These are phyloP conservation scores for Cyberlindnera misumaiensis DNA, from an alignment of 805 yeast species.

Conservation along the genomic window DNA sequence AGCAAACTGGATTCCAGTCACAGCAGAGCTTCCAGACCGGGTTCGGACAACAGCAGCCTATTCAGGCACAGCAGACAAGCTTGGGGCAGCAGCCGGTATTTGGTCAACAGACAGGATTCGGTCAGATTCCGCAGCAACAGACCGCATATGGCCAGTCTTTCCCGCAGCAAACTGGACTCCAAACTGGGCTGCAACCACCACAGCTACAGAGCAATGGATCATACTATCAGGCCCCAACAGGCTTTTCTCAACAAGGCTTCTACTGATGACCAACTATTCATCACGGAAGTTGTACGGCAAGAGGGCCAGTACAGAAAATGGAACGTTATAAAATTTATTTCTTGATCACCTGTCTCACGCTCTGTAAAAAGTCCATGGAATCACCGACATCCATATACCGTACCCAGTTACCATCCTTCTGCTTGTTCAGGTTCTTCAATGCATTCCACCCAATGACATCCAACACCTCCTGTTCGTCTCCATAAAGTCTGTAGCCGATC, in stretches of 20 bases:
- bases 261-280: slow-evolving; percentile 1
- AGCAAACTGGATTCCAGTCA: slow-evolving; percentile 5
- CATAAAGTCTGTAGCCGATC: slow-evolving; percentile 46
- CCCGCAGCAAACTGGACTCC: background rate
- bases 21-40: background rate
- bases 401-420: slow-evolving; percentile 10
- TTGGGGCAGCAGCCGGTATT: too few species aligned
- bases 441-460: slow-evolving; percentile 32
- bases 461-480: slow-evolving; percentile 40
- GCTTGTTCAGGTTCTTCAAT: slow-evolving; percentile 20
- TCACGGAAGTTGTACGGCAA: too few species aligned
- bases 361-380: slow-evolving; percentile 39
- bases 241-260: background rate
- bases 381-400: slow-evolving; percentile 43
- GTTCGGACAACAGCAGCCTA: background rate
- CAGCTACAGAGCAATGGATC: background rate
- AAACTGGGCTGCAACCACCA: background rate
- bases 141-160: too few species aligned
- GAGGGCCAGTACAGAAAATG: too few species aligned
- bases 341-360: slow-evolving; percentile 33
- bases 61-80: slow-evolving; percentile 4
- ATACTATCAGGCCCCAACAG: background rate
- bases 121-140: too few species aligned
- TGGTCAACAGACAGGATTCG: too few species aligned
- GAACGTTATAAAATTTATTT: slow-evolving; percentile 5